These are phyloP conservation scores for Henckelia pumila DNA, from an alignment of 257 asterid species.

Conservation along the genomic window DNA sequence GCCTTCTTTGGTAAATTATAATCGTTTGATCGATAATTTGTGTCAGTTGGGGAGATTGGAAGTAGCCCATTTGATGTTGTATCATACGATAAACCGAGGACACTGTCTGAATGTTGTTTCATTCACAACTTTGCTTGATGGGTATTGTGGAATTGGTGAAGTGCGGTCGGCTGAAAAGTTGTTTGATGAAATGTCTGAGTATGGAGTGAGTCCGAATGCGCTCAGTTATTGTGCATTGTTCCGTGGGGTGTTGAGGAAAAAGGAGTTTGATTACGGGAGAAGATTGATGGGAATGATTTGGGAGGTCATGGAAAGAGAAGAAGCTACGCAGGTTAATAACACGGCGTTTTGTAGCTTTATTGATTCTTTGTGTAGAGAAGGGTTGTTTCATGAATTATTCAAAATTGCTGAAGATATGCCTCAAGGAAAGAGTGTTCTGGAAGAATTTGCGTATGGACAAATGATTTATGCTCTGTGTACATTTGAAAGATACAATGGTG, in stretches of 20 bases:
- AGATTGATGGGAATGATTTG: conserved; percentile 45
- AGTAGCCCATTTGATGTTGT: conserved; percentile 60
- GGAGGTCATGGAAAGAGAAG: conserved; percentile 51
- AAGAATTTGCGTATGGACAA: conserved; percentile 21
- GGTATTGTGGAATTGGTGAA: conserved; percentile 59
- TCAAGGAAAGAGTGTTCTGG: too few species aligned
- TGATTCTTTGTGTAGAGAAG: conserved; percentile 71
- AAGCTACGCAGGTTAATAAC: conserved; percentile 44
- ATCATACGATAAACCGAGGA: conserved; percentile 58
- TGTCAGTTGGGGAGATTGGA: conserved; percentile 41
- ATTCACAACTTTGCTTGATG: conserved; percentile 65
- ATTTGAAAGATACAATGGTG: conserved; percentile 74
- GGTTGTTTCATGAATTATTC: conserved; percentile 68
- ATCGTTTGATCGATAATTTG: conserved; percentile 64
- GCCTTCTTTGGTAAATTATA: conserved; percentile 73
- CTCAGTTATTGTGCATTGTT: conserved; percentile 56
- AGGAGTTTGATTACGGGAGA: conserved; percentile 53
- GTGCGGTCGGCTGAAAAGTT: conserved; percentile 47
- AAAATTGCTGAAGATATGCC: conserved; percentile 45
- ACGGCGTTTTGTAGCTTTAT: conserved; percentile 69
- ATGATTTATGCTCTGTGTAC: conserved; percentile 74
- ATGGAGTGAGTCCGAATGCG: conserved; percentile 48
- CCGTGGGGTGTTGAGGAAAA: conserved; percentile 44
- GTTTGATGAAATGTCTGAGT: conserved; percentile 71
- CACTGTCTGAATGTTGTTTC: conserved; percentile 66